These are phyloP conservation scores for Tylopilus subfusipes DNA, from an alignment of 768 basidiomycete species.

Conservation along the genomic window DNA sequence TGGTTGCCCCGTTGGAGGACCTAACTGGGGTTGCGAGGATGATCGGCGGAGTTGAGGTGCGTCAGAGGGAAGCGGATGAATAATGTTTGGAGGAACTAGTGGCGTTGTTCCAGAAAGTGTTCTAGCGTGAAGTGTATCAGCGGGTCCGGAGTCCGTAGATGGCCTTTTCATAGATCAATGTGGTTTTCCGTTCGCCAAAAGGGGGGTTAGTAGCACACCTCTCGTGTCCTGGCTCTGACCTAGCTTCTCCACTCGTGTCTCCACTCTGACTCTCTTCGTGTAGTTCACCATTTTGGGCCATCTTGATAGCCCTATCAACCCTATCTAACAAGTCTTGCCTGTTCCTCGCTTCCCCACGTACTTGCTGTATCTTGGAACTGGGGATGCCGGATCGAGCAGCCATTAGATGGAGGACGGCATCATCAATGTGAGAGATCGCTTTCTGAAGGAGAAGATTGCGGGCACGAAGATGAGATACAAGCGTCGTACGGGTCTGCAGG, in stretches of 20 bases:
- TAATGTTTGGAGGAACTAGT: neutral
- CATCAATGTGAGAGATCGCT: conserved; percentile 32
- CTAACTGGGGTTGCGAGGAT: conserved; percentile 27
- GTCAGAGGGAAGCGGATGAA: conserved; percentile 2
- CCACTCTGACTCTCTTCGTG: conserved; percentile 3
- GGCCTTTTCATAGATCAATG: conserved; percentile 15
- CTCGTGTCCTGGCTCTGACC: neutral
- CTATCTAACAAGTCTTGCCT: conserved; percentile 31
- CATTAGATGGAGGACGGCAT: conserved; percentile 29
- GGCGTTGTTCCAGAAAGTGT: conserved; percentile 4
- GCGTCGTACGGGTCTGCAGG: conserved; percentile 15
- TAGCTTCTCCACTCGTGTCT: neutral
- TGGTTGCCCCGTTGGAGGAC: conserved; percentile 12
- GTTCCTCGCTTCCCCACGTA: conserved; percentile 29
- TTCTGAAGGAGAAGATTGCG: conserved; percentile 31
- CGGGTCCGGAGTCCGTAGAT: neutral
- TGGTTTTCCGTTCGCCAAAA: conserved; percentile 2
- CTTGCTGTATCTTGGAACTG: conserved; percentile 29
- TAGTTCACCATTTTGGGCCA: conserved; percentile 23
- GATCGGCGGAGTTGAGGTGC: conserved; percentile 26
- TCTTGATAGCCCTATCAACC: conserved; percentile 28
- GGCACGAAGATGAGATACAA: conserved; percentile 29
- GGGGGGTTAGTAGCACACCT: conserved; percentile 14
- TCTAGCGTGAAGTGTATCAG: neutral
- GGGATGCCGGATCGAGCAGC: conserved; percentile 33